Base-by-base conservation (phyloP, 108 stramenopile species). In the Nitzschia palea region DNA sequence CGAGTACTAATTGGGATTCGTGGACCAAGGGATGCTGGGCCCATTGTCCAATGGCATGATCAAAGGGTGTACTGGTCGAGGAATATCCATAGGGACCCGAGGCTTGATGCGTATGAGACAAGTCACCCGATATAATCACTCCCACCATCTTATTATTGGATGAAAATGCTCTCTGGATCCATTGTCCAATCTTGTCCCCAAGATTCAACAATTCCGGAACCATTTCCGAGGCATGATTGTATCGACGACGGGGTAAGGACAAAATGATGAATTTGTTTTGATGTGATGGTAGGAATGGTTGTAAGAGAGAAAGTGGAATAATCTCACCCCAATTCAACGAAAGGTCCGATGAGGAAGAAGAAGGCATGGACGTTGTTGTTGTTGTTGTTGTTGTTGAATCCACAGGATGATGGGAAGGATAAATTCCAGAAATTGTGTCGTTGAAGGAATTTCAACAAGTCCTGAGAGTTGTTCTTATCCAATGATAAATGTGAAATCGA, bases 1-100 rank as follows among this genome's bases (percentile, higher is more conserved):
- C 18, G 23, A 60, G 32, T 33, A 77, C 32, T 17, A 81, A 40
- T 4, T 72, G n/a, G 33, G 12, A 23, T 18, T 40, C 37, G 14
- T 43, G 23, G 0, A 15, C 4, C 20, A 25, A 62, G 4, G 71
- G 71, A 44, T 70, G 20, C 9, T 23, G 8, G 43, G 71, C 77
- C 80, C 80, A 81, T 35, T 9, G 12, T 9, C 50, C 77, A 20
- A 73, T 30, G 5, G 80, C 76, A 2, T 20, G 12, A 68, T 81
- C 80, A 57, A 74, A 74, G 6, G 35, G 40, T 20, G 32, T 62
- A 28, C 61, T 62, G 10, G 76, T 55, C 15, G 48, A 37, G 45
- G 76, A 73, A 74, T 70, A 81, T 3, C 80, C 80, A 60, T 81
- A 81, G 5, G 80, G 80, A 4, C 80, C 80, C 14, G 6, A 12